These are phyloP conservation scores for Acer yangbiense DNA, from an alignment of 345 rosid species.

Conservation along the genomic window DNA sequence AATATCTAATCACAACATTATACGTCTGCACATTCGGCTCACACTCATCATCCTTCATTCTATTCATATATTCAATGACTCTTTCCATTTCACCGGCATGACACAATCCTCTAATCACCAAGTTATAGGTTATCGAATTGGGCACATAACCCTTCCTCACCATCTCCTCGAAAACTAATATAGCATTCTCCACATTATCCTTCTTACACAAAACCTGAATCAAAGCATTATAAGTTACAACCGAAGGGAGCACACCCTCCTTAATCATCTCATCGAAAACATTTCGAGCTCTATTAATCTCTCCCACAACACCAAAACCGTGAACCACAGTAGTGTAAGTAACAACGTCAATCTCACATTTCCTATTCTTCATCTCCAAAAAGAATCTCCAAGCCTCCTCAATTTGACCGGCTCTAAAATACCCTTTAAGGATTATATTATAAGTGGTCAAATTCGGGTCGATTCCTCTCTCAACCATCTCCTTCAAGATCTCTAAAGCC, in stretches of 20 bases:
- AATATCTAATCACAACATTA: constrained; percentile 70
- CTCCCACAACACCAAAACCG: constrained; percentile 76
- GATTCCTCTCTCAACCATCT: constrained; percentile 80
- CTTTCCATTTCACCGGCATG: constrained; percentile 67
- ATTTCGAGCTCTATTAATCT: constrained; percentile 60
- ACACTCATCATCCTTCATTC: constrained; percentile 67
- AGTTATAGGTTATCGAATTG: constrained; percentile 64
- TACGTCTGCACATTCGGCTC: constrained; percentile 80
- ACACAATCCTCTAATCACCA: constrained; percentile 81
- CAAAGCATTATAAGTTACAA: constrained; percentile 81
- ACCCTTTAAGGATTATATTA: constrained; percentile 82
- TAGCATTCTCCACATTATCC: constrained; percentile 76
- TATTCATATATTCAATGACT: constrained; percentile 60
- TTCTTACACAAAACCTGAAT: constrained; percentile 93
- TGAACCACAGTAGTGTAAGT: constrained; percentile 80
- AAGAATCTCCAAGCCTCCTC: constrained; percentile 83
- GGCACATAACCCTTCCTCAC: constrained; percentile 71
- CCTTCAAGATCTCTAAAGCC: constrained; percentile 79
- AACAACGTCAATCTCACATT: constrained; percentile 72
- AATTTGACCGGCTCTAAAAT: constrained; percentile 72
- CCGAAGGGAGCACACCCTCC: constrained; percentile 82
- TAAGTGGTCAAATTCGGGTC: constrained; percentile 62
- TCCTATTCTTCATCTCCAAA: constrained; percentile 86
- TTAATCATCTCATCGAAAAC: constrained; percentile 71
- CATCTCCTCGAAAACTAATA: constrained; percentile 76